A percentile compares a stretch with the other conserved stretches of the same genome.
phyloP scores from a whole-genome alignment of 768 basidiomycete genomes.

The Tricholoma bakamatsutake region DNA sequence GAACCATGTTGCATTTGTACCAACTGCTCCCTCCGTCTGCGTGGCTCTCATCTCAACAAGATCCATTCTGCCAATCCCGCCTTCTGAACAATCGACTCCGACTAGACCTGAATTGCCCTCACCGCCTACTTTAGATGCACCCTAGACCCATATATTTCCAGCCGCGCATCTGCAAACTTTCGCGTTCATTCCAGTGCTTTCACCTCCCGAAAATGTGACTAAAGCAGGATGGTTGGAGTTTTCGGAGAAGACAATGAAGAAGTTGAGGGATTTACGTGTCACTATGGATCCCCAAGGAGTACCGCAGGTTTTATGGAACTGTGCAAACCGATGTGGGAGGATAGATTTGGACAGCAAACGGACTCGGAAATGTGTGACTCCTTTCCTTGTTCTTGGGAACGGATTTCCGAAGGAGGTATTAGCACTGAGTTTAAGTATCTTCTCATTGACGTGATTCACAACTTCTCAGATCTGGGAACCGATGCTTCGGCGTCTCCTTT shows the following conservation, averaged over 20 bases:
- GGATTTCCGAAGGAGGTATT: conserved; percentile 82
- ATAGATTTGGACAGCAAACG: conserved; percentile 18
- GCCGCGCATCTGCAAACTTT: conserved; percentile 45
- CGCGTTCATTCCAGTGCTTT: conserved; percentile 32
- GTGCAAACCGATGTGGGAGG: conserved; percentile 63
- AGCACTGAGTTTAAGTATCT: no score
- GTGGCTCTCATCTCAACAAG: conserved; percentile 22
- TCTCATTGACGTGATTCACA: background rate
- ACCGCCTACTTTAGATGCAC: conserved; percentile 25
- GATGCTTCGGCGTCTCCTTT: conserved; percentile 46
- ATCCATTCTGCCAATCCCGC: conserved; percentile 30
- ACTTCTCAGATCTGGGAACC: conserved; percentile 72
- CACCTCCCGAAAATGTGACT: conserved; percentile 20
- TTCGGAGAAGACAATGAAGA: conserved; percentile 17
- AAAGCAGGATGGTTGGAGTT: conserved; percentile 31
- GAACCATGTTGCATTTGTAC: conserved; percentile 12
- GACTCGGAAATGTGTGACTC: conserved; percentile 50
- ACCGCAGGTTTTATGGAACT: conserved; percentile 55
- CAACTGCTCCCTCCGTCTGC: conserved; percentile 21
- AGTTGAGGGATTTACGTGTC: conserved; percentile 25
- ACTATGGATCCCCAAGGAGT: conserved; percentile 31
- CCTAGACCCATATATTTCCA: conserved; percentile 53
- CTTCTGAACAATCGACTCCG: conserved; percentile 23
- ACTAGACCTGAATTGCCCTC: conserved; percentile 33
- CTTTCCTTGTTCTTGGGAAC: conserved; percentile 80